Evolutionary conservation across 441 rosid species (phyloP), one percentile per base, ranked within the genome.

Genomic region (Croton laevigatus): DNA sequence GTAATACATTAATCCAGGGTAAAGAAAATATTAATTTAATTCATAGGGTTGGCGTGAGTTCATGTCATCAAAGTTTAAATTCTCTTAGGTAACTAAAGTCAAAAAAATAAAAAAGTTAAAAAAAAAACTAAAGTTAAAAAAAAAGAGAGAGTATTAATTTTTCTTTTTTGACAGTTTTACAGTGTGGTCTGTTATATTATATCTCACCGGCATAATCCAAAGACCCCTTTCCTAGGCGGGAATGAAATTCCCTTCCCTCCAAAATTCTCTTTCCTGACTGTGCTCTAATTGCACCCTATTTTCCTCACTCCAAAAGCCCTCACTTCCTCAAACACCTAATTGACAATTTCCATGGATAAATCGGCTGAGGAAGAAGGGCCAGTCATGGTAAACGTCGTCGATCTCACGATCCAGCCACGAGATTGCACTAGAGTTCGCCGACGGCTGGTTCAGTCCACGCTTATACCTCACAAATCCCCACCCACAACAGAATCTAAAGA

Each of bases 401-500:
- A 27, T 0, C 65, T 44, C 13, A 68, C 44, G 55, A 71, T 59
- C 64, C 80, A 58, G 45, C 80, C 62, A 32, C 72, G 70, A 57
- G 79, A 73, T 37, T 82, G 80, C 77, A 80, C 74, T 72, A 79
- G 60, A 64, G 79, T 70, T 53, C 87, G 88, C 52, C 90, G 91
- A 75, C 84, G 85, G 65, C 69, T 91, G 76, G 83, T 93, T 52
- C 98, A 93, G 88, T 83, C 94, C 69, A 87, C 91, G 49, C 75
- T 93, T 76, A 71, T 88, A 62, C 85, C 89, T 8, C 86, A 73
- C 51, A 89, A 78, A 72, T 71, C 82, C 3, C 85, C 72, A 6
- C 82, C 76, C 48, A 74, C 63, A 37, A 74, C 63, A 37, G 90
- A 86, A 68, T 51, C 69, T 17, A 74, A 62, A 16, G 76, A 68